Conservation (phyloP, 331 rosid species). For the Quercus lobata region DNA sequence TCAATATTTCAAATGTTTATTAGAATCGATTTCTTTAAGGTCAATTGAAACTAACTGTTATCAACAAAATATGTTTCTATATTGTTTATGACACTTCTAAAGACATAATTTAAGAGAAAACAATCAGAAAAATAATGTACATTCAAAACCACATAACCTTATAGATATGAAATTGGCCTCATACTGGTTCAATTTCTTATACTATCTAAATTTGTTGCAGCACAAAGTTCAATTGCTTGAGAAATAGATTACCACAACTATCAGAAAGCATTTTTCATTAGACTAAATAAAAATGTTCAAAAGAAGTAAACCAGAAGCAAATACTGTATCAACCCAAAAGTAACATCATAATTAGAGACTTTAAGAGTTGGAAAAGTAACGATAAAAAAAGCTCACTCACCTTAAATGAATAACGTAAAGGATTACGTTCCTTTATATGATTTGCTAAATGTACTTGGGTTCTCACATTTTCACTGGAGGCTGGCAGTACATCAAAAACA, state of each 20-base stretch:
- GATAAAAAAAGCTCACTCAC: constrained; percentile 40
- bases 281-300: background rate
- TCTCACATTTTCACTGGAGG: constrained; percentile 76
- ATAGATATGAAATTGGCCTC: background rate
- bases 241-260: background rate
- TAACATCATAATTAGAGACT: background rate
- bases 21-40: constrained; percentile 14
- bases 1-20: constrained; percentile 15
- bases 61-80: background rate
- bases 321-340: background rate
- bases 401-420: constrained; percentile 81
- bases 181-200: background rate
- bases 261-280: background rate
- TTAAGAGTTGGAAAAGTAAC: constrained; percentile 11
- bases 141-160: background rate
- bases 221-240: background rate
- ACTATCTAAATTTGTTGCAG: background rate
- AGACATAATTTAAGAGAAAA: background rate
- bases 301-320: background rate
- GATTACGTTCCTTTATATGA: constrained; percentile 83
- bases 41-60: constrained; percentile 1
- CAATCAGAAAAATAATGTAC: background rate
- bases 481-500: constrained; percentile 89
- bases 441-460: constrained; percentile 72
- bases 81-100: background rate